Conservation (phyloP, 257 asterid species). For the Mentha longifolia region DNA sequence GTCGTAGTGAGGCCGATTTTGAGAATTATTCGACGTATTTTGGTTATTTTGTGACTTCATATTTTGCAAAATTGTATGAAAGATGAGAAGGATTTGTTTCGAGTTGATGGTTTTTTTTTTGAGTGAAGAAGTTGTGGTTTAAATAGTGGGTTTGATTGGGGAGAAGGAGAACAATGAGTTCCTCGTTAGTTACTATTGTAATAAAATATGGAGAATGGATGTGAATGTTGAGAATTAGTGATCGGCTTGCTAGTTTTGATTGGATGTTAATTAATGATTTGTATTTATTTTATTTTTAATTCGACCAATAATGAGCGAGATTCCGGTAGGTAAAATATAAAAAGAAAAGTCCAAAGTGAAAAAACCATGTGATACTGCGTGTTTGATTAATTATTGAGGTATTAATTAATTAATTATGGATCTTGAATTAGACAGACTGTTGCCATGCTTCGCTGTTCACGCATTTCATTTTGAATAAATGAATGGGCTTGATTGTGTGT, state of each 20-base stretch:
- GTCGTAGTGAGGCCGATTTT: constrained; percentile 34
- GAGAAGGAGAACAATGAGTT: not conserved
- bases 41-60: not conserved
- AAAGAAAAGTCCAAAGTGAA: constrained; percentile 6
- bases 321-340: not conserved
- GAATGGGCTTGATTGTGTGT: too few species aligned
- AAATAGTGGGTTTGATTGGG: not conserved
- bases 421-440: not conserved
- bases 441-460: not conserved
- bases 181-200: not conserved
- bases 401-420: not conserved
- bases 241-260: not conserved
- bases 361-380: constrained; percentile 7
- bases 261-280: not conserved
- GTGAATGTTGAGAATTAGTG: not conserved
- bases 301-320: not conserved
- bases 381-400: not conserved
- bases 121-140: not conserved
- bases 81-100: too few species aligned
- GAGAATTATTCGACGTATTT: constrained; percentile 27
- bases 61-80: not conserved
- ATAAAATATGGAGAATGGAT: not conserved
- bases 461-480: not conserved
- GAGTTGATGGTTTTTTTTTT: too few species aligned
- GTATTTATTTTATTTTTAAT: not conserved